Conservation (phyloP, 345 rosid genomes). For the Draba incana region DNA sequence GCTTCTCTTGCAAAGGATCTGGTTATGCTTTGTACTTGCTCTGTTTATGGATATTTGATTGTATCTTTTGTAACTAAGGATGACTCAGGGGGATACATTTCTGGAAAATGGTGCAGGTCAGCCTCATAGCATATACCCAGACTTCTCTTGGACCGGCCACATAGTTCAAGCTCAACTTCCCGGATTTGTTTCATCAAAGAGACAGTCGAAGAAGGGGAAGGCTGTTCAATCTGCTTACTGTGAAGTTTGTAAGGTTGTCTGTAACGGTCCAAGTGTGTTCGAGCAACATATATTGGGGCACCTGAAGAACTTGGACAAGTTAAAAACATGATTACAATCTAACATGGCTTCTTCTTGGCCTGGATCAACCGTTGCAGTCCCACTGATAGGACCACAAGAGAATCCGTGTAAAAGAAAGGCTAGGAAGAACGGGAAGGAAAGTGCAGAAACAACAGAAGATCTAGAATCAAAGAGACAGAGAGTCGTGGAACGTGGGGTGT, state of each 20-base stretch:
- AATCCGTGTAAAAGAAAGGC: conserved; percentile 31
- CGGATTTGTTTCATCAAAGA: not conserved
- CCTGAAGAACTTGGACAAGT: conserved; percentile 42
- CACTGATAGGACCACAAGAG: too few species aligned
- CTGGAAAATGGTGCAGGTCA: conserved; percentile 28
- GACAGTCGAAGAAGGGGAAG: conserved; percentile 35
- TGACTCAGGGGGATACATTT: not conserved
- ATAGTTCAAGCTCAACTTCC: too few species aligned
- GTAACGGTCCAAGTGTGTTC: conserved; percentile 39
- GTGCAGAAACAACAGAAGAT: conserved; percentile 32
- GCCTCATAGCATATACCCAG: conserved; percentile 27
- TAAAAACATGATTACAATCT: not conserved
- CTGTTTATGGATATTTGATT: not conserved
- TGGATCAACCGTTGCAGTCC: conserved; percentile 23
- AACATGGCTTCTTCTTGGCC: not conserved
- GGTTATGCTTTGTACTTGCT: not conserved
- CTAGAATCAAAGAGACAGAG: conserved; percentile 50
- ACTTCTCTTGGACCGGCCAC: conserved; percentile 27
- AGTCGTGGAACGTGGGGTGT: conserved; percentile 49
- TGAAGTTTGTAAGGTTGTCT: conserved; percentile 40
- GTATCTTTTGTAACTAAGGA: not conserved
- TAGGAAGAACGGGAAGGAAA: conserved; percentile 48
- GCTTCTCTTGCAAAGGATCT: not conserved
- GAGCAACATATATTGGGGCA: conserved; percentile 46
- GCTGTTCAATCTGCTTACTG: conserved; percentile 35